Evolutionary conservation across 2,329 filamentous ascomycete species (phyloP).

Genomic region (Erysiphe pisi): DNA sequence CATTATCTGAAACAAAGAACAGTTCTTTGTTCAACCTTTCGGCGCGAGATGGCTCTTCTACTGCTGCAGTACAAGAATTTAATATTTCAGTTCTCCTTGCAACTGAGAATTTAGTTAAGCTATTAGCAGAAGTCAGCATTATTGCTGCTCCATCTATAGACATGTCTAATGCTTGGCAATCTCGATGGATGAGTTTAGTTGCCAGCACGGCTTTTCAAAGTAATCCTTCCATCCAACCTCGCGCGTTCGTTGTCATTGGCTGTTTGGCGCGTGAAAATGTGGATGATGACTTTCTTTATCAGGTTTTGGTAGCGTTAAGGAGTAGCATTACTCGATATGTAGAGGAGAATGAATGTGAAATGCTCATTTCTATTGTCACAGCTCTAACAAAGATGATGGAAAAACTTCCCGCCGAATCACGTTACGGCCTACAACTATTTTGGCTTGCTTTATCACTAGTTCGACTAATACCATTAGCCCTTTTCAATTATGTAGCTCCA

Average conservation of each 20-base stretch:
- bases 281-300: constrained; percentile 60
- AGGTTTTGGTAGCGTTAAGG: constrained; percentile 57
- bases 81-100: constrained; percentile 38
- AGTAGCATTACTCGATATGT: constrained; percentile 55
- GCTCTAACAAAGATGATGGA: constrained; percentile 61
- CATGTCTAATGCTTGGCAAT: constrained; percentile 57
- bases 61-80: constrained; percentile 46
- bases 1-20: constrained; percentile 49
- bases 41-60: constrained; percentile 45
- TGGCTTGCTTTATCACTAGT: constrained; percentile 59
- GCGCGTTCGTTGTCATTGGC: constrained; percentile 61
- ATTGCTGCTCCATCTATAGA: constrained; percentile 55
- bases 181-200: constrained; percentile 62
- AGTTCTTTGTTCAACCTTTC: constrained; percentile 48
- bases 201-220: constrained; percentile 63
- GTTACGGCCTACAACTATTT: constrained; percentile 58
- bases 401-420: constrained; percentile 54
- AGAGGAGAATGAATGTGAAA: constrained; percentile 54
- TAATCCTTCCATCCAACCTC: constrained; percentile 59
- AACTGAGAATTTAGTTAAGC: constrained; percentile 51
- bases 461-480: constrained; percentile 49
- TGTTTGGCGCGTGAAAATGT: constrained; percentile 61
- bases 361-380: constrained; percentile 58
- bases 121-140: constrained; percentile 54
- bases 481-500: constrained; percentile 56